phyloP scores from a whole-genome alignment of 352 stramenopile species.

The Globisporangium polare region DNA sequence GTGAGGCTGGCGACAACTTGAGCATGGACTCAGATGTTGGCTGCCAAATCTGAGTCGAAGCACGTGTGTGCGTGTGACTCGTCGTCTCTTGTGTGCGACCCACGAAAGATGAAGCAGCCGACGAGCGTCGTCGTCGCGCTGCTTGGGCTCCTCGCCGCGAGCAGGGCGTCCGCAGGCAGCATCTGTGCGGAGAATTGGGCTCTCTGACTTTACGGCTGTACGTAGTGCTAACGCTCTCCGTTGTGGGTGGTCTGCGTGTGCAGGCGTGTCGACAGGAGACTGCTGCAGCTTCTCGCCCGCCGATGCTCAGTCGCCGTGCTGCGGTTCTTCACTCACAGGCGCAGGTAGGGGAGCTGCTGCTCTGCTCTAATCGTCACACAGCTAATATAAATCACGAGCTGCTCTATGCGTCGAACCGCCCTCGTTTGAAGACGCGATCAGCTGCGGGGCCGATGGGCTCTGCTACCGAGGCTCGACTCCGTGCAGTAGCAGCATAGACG shows the following conservation, averaged over 20 bases:
- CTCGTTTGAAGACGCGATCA: constrained; percentile 17
- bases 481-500: constrained; percentile 31
- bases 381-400: no score
- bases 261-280: constrained; percentile 26
- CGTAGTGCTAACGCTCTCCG: no score
- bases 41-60: constrained; percentile 1
- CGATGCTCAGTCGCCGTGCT: constrained; percentile 16
- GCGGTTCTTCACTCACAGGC: constrained; percentile 19
- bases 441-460: constrained; percentile 21
- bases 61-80: background rate
- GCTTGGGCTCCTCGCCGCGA: background rate
- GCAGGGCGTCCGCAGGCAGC: no score
- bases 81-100: no score
- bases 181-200: no score
- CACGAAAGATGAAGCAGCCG: background rate
- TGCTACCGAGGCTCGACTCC: constrained; percentile 20
- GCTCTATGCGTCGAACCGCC: background rate
- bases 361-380: no score
- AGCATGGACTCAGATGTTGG: background rate
- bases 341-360: no score
- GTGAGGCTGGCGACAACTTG: background rate
- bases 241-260: background rate
- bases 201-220: no score
- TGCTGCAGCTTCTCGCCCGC: constrained; percentile 31
- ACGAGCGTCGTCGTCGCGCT: background rate